Evolutionary conservation across 371 early-diverging fungal genomes (phyloP).

Genomic region (Chytridium lagenaria): DNA sequence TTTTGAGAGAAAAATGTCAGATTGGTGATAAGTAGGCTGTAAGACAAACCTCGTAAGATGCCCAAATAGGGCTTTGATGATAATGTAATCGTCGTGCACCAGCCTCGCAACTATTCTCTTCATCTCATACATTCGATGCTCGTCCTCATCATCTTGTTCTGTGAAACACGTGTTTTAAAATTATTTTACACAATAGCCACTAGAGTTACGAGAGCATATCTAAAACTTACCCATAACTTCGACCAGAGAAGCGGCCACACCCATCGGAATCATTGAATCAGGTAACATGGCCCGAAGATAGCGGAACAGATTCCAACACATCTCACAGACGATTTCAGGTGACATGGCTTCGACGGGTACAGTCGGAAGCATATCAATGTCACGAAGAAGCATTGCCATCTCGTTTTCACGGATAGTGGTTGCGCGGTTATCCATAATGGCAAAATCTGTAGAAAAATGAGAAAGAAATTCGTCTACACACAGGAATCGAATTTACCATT

Average conservation of each 20-base stretch:
- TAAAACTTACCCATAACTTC: conserved; percentile 10
- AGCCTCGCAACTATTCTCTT: conserved; percentile 14
- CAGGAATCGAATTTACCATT: conserved; percentile 3
- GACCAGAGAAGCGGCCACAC: neutral
- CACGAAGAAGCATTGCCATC: conserved; percentile 10
- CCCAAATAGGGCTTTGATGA: conserved; percentile 17
- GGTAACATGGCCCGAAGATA: conserved; percentile 18
- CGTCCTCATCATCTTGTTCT: conserved; percentile 5
- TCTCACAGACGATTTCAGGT: conserved; percentile 6
- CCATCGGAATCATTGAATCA: neutral
- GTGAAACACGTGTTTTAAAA: neutral
- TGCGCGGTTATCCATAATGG: conserved; percentile 13
- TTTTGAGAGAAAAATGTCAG: neutral
- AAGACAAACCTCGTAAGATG: conserved; percentile 16
- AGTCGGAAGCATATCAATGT: conserved; percentile 16
- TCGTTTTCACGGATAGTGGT: conserved; percentile 18
- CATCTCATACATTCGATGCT: conserved; percentile 5
- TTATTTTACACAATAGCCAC: too few relatives aligned
- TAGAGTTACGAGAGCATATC: too few relatives aligned
- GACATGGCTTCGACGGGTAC: conserved; percentile 1
- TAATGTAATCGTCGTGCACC: neutral
- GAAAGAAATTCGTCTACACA: neutral
- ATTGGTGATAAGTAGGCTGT: neutral
- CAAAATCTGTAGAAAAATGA: conserved; percentile 12
- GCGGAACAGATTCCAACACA: conserved; percentile 20